Conservation (phyloP, 2,329 filamentous ascomycete genomes). For the Calcarisporium arbuscula region DNA sequence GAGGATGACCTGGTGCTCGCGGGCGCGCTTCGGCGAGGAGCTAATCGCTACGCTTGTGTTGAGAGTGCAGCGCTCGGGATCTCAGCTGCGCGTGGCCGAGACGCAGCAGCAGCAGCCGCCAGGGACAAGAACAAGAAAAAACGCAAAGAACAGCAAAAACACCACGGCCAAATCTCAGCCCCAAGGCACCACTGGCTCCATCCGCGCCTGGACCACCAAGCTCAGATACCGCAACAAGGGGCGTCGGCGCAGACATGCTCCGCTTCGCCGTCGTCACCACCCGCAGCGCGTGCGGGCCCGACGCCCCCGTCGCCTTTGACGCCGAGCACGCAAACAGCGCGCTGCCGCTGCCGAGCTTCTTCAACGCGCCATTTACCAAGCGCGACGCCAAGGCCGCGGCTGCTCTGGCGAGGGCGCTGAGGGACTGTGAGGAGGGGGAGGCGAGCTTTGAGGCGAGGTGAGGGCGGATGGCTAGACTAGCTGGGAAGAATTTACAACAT, state of each 20-base stretch:
- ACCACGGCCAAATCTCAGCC: slow-evolving; percentile 2
- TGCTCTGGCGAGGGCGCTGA: slow-evolving; percentile 29
- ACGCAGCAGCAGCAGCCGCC: slow-evolving; percentile 13
- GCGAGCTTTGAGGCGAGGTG: too few species aligned
- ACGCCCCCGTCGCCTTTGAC: slow-evolving; percentile 60
- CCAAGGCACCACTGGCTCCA: slow-evolving; percentile 53
- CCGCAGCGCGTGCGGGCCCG: slow-evolving; percentile 55
- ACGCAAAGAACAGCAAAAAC: background rate
- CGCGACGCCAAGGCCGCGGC: slow-evolving; percentile 47
- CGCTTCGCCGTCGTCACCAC: slow-evolving; percentile 63
- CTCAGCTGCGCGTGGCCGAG: too few species aligned
- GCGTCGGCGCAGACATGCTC: slow-evolving; percentile 64
- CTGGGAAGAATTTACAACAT: too few species aligned
- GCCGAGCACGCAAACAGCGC: slow-evolving; percentile 68
- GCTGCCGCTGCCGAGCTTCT: slow-evolving; percentile 50
- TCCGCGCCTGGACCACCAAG: slow-evolving; percentile 76
- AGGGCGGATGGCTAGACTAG: too few species aligned
- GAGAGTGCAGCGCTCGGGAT: slow-evolving; percentile 53
- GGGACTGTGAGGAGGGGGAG: too few species aligned
- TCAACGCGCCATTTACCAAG: slow-evolving; percentile 51
- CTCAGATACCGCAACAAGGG: slow-evolving; percentile 63
- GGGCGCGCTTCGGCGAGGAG: slow-evolving; percentile 57
- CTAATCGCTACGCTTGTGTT: slow-evolving; percentile 67
- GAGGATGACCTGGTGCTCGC: slow-evolving; percentile 54
- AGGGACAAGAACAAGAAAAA: slow-evolving; percentile 5